Evolutionary conservation across 176 grass and related monocot species (phyloP), one percentile per base, ranked within the genome.

Genomic region (Phragmites australis): DNA sequence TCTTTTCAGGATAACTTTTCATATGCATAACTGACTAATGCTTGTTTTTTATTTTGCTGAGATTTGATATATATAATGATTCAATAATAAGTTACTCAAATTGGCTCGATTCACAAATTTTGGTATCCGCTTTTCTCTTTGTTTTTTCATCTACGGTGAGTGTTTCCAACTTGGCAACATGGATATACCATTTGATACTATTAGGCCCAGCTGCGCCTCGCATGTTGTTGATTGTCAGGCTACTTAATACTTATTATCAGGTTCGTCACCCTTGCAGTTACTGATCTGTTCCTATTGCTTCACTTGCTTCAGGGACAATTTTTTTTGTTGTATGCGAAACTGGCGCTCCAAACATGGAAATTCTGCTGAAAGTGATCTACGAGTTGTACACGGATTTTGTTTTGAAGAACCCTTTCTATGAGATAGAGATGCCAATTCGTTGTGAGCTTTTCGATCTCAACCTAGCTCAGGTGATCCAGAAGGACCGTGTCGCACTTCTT

Each of bases 361-460:
- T 84, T 55, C 81, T 99, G 26, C 79, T 98, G 64, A 98, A 95
- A 77, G 56, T 85, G 6, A 89, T 93, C 46, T 98, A 93, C 8
- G 96, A 98, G 84, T 47, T 95, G 15, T 95, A 99, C 84, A 93
- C 96, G 0, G 92, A 99, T 53, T 99, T 91, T 66, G 96, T 99
- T 19, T 75, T 99, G 88, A 99, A 95, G 88, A 99, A 95, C 57
- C 92, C 92, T 0, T 99, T 99, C 83, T 95, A 99, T 60, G 96
- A 99, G 89, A 99, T 99, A 86, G 96, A 99, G 70, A 99, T 99
- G 96, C 96, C 92, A 15, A 99, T 99, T 31, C 84, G 92, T 26
- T 99, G 96, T 45, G 96, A 99, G 70, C 90, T 93, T 39, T 99
- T 99, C 79, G 96, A 99, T 49, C 78, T 95, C 81, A 94, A 94